Evolutionary conservation across 345 rosid genomes (phyloP), one percentile per base, ranked within the genome.

Genomic region (Eucalyptus paniculata): DNA sequence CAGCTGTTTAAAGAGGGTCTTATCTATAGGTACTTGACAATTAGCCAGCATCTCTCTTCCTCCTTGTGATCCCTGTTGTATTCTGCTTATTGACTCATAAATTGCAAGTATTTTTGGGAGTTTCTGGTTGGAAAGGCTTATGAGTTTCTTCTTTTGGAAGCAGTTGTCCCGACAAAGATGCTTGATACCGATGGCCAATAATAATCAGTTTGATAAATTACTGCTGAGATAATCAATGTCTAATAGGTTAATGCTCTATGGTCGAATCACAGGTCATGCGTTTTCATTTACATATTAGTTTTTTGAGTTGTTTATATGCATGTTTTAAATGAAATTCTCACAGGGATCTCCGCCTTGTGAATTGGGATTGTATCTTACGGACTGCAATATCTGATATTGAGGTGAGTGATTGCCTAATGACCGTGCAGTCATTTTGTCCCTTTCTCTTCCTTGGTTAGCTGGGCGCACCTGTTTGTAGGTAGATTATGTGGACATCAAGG

Each of bases 381-480:
- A 96, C 99, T 30, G 99, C 99, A 51, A 93, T 98, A 90, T 98
- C 99, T 90, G 98, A 98, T 72, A 94, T 94, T 89, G 99, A 97
- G 96, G 99, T 95, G 91, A 88, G 90, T 69, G 80, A 37, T 69
- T 24, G 50, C 23, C 12, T 86, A 45, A 28, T 51, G 37, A 40
- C 19, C 4, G 14, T 86, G 26, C 24, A 34, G 65, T 40, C 15
- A 50, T n/a, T 49, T 62, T 49, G 53, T 12, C 32, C 32, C n/a
- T 50, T 44, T 40, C 85, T 53, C 53, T 69, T 37, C 50, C 86
- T 87, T 47, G 45, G 54, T 89, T 45, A 90, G 30, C 72, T 30
- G 49, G 28, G 26, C 87, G 88, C 60, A 86, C 86, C 72, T 89
- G 47, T 92, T 88, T 94, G 89, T 91, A 98, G 99, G 99, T 98